Conservation (phyloP, 257 asterid genomes). For the Lithospermum erythrorhizon region DNA sequence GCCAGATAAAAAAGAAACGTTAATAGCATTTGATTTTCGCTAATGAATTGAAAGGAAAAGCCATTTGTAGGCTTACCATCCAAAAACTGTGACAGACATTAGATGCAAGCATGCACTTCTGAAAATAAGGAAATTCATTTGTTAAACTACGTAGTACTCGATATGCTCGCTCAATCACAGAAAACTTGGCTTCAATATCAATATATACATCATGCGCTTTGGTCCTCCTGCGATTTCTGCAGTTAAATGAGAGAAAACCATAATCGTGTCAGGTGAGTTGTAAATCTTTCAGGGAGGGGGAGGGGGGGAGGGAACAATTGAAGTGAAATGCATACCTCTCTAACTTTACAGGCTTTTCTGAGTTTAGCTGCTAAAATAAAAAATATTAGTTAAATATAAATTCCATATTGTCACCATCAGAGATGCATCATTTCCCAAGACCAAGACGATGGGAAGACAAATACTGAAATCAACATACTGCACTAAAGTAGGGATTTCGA, state of each 20-base stretch:
- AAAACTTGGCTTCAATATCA: constrained; percentile 38
- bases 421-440: no score
- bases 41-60: constrained; percentile 4
- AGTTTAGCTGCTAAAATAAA: constrained; percentile 24
- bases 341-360: constrained; percentile 27
- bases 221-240: constrained; percentile 34
- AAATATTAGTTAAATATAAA: no score
- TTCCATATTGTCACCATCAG: not conserved
- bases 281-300: not conserved
- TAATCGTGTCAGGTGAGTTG: constrained; percentile 6
- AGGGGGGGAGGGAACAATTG: constrained; percentile 1
- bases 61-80: constrained; percentile 45
- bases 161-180: constrained; percentile 58
- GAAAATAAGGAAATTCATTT: constrained; percentile 42
- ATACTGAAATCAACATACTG: no score
- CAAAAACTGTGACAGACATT: constrained; percentile 85
- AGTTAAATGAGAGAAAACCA: constrained; percentile 11
- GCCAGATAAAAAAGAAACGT: constrained; percentile 11
- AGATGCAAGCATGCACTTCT: constrained; percentile 83
- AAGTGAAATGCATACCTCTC: constrained; percentile 23
- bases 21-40: not conserved
- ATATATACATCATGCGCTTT: constrained; percentile 38
- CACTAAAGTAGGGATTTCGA: no score
- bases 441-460: no score
- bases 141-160: constrained; percentile 28